Evolutionary conservation across 2,329 filamentous ascomycete genomes (phyloP), one percentile per base, ranked within the genome.

Genomic region (Rutstroemia sp.): DNA sequence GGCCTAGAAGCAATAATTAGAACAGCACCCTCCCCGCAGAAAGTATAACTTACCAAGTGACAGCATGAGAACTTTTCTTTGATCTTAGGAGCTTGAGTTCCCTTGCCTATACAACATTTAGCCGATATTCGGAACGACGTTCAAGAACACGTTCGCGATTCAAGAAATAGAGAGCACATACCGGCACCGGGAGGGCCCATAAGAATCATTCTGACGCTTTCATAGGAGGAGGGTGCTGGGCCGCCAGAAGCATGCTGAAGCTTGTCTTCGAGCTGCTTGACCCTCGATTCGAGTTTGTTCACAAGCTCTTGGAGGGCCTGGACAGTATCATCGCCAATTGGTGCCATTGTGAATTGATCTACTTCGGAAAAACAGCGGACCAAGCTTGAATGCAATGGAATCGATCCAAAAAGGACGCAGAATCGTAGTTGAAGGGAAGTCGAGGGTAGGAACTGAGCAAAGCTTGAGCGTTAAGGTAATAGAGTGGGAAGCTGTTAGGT

Each of bases 31-130:
- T 19, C 14, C 21, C 16, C 34, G 45, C n/a, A 44, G 30, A 8
- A 34, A 27, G 8, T 23, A 21, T 14, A 30, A n/a, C 86, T 70
- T 83, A 96, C 92, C 77, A 99, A 77, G 76, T 99, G 94, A 79
- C 94, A 99, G 78, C 91, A 91, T 73, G 86, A 90, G 78, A 92
- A 99, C 79, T 90, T 95, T 71, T 97, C 92, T 83, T 96, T 96
- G 77, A 99, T 94, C 75, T 88, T 92, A 63, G 94, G 94, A 58
- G 94, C 94, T 76, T 99, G 94, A 44, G 94, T 99, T 75, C 94
- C 94, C 84, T 99, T 99, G 78, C 94, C 94, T 97, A 70, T 61
- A 62, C 50, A 57, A 58, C 51, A 39, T 30, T 66, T 66, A 65
- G 66, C 59, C 55, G 61, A 52, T 57, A 53, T 23, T 47, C 53